Conservation (phyloP, 345 rosid genomes). For the Eucalyptus sp. region DNA sequence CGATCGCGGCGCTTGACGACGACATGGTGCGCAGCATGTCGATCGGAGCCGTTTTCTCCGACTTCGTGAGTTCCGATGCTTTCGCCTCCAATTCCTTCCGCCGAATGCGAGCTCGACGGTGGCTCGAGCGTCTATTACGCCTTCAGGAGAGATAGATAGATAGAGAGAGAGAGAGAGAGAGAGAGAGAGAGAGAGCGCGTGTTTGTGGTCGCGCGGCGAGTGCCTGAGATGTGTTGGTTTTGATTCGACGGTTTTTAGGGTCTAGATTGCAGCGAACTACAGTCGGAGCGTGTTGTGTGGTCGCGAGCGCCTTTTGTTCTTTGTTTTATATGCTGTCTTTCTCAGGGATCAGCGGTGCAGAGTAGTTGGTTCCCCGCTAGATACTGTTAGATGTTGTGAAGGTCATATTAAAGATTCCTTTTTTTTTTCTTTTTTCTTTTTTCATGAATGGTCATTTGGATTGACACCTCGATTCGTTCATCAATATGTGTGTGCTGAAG, state of each 20-base stretch:
- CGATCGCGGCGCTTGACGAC: slow-evolving; percentile 64
- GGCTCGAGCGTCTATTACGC: not conserved
- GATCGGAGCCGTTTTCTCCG: slow-evolving; percentile 90
- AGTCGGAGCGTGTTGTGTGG: not conserved
- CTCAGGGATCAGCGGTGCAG: not conserved
- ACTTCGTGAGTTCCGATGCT: slow-evolving; percentile 38
- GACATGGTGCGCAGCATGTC: slow-evolving; percentile 71
- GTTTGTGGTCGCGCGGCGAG: not conserved
- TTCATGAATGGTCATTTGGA: not conserved
- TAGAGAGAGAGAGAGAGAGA: too few species aligned
- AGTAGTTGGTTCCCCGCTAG: not conserved
- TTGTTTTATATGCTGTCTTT: not conserved
- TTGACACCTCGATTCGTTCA: not conserved
- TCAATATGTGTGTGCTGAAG: not conserved
- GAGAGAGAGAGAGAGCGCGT: not conserved
- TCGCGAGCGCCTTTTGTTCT: not conserved
- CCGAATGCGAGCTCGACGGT: not conserved
- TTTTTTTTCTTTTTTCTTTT: not conserved
- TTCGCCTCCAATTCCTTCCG: not conserved
- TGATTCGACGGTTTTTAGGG: not conserved
- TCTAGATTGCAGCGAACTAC: not conserved
- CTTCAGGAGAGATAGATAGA: not conserved
- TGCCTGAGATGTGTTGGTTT: not conserved
- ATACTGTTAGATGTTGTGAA: not conserved
- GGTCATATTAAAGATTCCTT: not conserved